Evolutionary conservation across 371 early-diverging fungal species (phyloP).

Genomic region (Mortierella sp.): DNA sequence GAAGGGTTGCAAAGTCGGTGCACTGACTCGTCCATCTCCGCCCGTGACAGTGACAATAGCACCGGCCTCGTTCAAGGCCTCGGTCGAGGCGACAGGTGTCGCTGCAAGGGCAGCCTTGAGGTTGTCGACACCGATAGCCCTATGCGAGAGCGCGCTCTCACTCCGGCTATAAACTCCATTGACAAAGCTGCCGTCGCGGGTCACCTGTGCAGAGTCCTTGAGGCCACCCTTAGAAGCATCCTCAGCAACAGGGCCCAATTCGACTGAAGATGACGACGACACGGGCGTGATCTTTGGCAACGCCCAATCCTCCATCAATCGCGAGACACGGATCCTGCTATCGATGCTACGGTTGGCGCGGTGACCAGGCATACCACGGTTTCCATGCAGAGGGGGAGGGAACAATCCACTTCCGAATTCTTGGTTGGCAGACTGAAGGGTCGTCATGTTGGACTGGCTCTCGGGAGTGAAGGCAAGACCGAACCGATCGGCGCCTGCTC

Average conservation of each 20-base stretch:
- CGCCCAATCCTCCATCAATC: conserved; percentile 51
- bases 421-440: conserved; percentile 7
- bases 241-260: not conserved
- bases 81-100: not conserved
- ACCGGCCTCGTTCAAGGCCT: conserved; percentile 19
- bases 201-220: conserved; percentile 20
- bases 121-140: conserved; percentile 46
- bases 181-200: conserved; percentile 17
- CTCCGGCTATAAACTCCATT: not conserved
- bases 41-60: conserved; percentile 25
- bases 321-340: conserved; percentile 49
- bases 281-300: conserved; percentile 40
- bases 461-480: conserved; percentile 32
- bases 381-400: conserved; percentile 15
- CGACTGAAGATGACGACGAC: conserved; percentile 19
- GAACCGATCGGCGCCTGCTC: conserved; percentile 49
- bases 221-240: conserved; percentile 17
- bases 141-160: conserved; percentile 19
- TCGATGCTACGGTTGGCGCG: conserved; percentile 29
- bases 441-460: conserved; percentile 17
- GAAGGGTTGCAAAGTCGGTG: not conserved
- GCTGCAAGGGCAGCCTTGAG: conserved; percentile 46
- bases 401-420: conserved; percentile 24
- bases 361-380: conserved; percentile 20
- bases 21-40: conserved; percentile 4